Base-by-base conservation (phyloP, 2,329 filamentous ascomycete species). In the Talaromyces rugulosus region DNA sequence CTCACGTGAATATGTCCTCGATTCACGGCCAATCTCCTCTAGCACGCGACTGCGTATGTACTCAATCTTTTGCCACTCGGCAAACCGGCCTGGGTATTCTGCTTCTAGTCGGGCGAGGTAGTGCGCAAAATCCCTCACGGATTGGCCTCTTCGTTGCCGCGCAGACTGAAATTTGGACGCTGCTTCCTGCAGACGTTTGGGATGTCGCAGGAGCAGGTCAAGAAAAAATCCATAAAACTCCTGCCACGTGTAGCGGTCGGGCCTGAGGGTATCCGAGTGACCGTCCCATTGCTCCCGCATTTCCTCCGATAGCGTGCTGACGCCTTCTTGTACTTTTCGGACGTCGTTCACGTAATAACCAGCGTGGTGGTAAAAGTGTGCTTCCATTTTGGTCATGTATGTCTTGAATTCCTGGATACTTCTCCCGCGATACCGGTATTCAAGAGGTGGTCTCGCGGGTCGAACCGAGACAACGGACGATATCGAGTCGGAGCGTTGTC, bases 161-260 rank as follows among this genome's bases (percentile, higher is more conserved):
- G 58, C 51, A 28, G 23, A 50, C n/a, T 9, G 23, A 18, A 40
- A 55, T 47, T 55, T 60, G 16, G 52, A 34, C 6, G 42, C 23
- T 30, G 51, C 58, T 40, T 28, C 51, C 18, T 42, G 58, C 34
- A 36, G 30, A 14, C 34, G 30, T 7, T 54, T 54, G 16, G 36
- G 31, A 11, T 33, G 33, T 5, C 28, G 34, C 7, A 36, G 27
- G 1, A 60, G 30, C 8, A 42, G 18, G 16, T 55, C 33, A 3
- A 60, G 58, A 18, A 42, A 52, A 18, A 60, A 60, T 18, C 27
- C 50, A 30, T 42, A 54, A 30, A 60, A 60, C 12, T 55, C 58
- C 27, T 60, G 47, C 58, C 58, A 60, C 7, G 58, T 60, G 36
- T 31, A 28, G 8, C 42, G 9, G 14, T 30, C 36, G 4, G 50